Base-by-base conservation (phyloP, 805 yeast genomes). In the Candida vaughaniae region DNA sequence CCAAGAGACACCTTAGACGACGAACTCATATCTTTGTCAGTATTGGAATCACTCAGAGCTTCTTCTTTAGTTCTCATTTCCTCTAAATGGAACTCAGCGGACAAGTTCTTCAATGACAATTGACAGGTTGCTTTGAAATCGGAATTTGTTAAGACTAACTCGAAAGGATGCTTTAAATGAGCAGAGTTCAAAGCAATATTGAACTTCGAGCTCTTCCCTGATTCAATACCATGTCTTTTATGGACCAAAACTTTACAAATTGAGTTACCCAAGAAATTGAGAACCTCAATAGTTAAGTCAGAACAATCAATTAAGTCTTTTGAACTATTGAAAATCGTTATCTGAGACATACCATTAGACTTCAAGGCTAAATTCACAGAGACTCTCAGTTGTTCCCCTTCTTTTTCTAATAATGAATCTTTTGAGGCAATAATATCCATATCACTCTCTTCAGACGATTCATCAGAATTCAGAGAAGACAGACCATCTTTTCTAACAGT, bases 121-220 rank as follows among this genome's bases (percentile, higher is more conserved):
- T 42, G 30, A 16, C 37, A 32, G n/a, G 23, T 25, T 4, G 43
- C 46, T 29, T 31, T 38, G 28, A 37, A 17, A 6, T 38, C 25
- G 1, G 42, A 54, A 37, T 55, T 61, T 27, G 36, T 45, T 48
- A 65, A 46, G 5, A 48, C 39, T 4, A 66, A 43, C 33, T 49
- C 50, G 47, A 64, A 61, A 5, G 71, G 70, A 36, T 48, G 55
- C 39, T 60, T 59, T 36, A 58, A 48, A 36, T 64, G 65, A 16
- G 60, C 55, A 37, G 51, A 51, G 29, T 48, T 52, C 27, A 65
- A 43, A 3, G 53, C 44, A 33, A 67, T 52, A 33, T 66, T 65
- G 44, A 66, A 65, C 32, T 58, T 66, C 7, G 58, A 49, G 5
- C 47, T 41, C 36, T 57, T 56, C 2, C 53, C 53, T 6, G 71